A percentile compares a stretch with the other conserved stretches of the same genome.
Conservation (phyloP, 2,329 filamentous ascomycete genomes). For the Alternaria ventricosa region DNA sequence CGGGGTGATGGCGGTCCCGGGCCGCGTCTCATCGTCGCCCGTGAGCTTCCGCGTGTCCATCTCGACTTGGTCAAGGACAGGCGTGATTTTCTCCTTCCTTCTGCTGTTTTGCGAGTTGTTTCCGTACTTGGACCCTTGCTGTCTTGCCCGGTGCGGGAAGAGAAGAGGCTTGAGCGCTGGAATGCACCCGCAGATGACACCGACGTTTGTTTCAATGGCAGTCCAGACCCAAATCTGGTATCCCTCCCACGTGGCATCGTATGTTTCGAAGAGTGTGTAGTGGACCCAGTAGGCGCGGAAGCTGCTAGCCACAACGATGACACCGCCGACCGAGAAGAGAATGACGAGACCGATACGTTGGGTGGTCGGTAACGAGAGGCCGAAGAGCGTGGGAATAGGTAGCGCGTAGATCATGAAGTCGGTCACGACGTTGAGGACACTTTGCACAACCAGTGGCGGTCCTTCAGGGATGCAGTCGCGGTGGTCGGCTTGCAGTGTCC, state of each 20-base stretch:
- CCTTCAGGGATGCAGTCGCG: slow-evolving; percentile 55
- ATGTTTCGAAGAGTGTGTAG: slow-evolving; percentile 52
- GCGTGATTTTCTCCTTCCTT: slow-evolving; percentile 42
- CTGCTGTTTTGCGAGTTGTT: slow-evolving; percentile 42
- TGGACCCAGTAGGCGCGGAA: slow-evolving; percentile 58
- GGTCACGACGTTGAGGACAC: slow-evolving; percentile 53
- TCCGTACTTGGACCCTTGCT: slow-evolving; percentile 37
- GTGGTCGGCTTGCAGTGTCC: slow-evolving; percentile 48
- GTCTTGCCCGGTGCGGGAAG: slow-evolving; percentile 41
- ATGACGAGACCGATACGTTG: slow-evolving; percentile 53
- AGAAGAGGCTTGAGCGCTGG: slow-evolving; percentile 53
- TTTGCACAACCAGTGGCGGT: slow-evolving; percentile 51
- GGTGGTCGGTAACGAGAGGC: slow-evolving; percentile 52
- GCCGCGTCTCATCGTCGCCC: slow-evolving; percentile 31
- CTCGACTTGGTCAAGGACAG: slow-evolving; percentile 42
- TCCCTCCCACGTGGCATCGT: slow-evolving; percentile 56
- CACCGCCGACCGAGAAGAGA: slow-evolving; percentile 53
- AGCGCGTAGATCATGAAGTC: slow-evolving; percentile 56
- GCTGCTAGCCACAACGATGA: slow-evolving; percentile 55
- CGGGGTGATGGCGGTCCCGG: slow-evolving; percentile 25
- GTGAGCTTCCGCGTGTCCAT: slow-evolving; percentile 43
- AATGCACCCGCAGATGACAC: slow-evolving; percentile 54
- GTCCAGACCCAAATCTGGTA: slow-evolving; percentile 54
- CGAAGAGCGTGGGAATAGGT: slow-evolving; percentile 56
- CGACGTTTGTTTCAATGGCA: slow-evolving; percentile 53